phyloP scores from a whole-genome alignment of 305 asterid species.

The Nicotiana rustica region DNA sequence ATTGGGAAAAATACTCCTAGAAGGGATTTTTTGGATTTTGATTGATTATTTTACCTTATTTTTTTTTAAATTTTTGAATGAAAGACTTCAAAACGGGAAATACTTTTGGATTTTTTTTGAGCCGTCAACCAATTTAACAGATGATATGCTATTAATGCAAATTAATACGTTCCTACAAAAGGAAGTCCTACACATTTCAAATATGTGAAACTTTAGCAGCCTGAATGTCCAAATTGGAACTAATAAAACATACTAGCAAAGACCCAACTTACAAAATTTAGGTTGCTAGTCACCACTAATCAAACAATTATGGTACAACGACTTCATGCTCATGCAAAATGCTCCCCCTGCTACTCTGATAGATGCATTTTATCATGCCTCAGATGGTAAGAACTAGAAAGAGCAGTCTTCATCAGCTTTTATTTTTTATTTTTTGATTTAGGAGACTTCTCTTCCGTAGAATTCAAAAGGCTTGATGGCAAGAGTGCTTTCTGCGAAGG shows the following conservation, averaged over 20 bases:
- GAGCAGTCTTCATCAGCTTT: not conserved
- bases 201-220: slow-evolving; percentile 11
- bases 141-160: not conserved
- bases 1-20: too few relatives aligned
- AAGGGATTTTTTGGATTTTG: too few relatives aligned
- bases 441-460: slow-evolving; percentile 41
- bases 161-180: slow-evolving; percentile 9
- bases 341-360: not conserved
- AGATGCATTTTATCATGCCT: not conserved
- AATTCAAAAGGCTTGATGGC: slow-evolving; percentile 48
- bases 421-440: slow-evolving; percentile 42
- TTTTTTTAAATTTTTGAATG: too few relatives aligned
- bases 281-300: not conserved
- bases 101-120: not conserved
- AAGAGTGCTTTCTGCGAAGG: slow-evolving; percentile 85
- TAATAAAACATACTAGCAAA: not conserved
- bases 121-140: slow-evolving; percentile 14
- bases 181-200: slow-evolving; percentile 8
- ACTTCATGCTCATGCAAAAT: slow-evolving; percentile 19
- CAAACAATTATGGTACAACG: not conserved
- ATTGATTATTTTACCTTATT: too few relatives aligned
- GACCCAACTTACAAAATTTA: slow-evolving; percentile 30
- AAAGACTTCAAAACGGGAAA: too few relatives aligned
- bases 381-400: slow-evolving; percentile 28
- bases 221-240: slow-evolving; percentile 9